phyloP scores from a whole-genome alignment of 2,329 filamentous ascomycete species.

The Pyricularia pennisetigena region DNA sequence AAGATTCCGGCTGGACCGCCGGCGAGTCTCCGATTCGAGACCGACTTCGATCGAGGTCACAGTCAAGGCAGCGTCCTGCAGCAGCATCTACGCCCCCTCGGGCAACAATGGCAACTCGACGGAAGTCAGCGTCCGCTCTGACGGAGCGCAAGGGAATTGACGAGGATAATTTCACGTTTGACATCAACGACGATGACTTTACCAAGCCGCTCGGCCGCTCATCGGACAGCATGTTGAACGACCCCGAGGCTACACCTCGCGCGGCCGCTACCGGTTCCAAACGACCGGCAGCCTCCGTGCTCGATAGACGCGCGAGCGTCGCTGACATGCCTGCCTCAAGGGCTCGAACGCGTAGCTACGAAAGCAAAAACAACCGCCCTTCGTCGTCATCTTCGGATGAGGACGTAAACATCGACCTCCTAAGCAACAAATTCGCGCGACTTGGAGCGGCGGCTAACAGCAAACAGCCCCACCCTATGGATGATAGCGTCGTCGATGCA shows the following conservation, averaged over 20 bases:
- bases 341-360: background rate
- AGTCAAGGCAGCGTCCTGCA: background rate
- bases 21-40: background rate
- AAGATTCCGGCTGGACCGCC: background rate
- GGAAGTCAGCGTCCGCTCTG: background rate
- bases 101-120: background rate
- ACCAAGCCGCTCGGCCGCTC: background rate
- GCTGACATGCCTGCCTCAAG: background rate
- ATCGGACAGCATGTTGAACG: background rate
- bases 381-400: constrained; percentile 9
- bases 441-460: constrained; percentile 21
- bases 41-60: background rate
- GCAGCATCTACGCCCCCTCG: background rate
- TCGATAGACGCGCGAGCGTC: background rate
- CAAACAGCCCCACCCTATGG: background rate
- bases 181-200: constrained; percentile 1
- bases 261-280: background rate
- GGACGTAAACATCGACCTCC: constrained; percentile 30
- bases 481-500: constrained; percentile 20
- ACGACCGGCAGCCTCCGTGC: background rate
- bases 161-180: background rate
- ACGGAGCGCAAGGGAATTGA: background rate
- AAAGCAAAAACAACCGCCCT: background rate
- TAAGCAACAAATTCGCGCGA: constrained; percentile 33
- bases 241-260: background rate